phyloP scores from a whole-genome alignment of 2,329 filamentous ascomycete genomes.

The Epichloe festucae region DNA sequence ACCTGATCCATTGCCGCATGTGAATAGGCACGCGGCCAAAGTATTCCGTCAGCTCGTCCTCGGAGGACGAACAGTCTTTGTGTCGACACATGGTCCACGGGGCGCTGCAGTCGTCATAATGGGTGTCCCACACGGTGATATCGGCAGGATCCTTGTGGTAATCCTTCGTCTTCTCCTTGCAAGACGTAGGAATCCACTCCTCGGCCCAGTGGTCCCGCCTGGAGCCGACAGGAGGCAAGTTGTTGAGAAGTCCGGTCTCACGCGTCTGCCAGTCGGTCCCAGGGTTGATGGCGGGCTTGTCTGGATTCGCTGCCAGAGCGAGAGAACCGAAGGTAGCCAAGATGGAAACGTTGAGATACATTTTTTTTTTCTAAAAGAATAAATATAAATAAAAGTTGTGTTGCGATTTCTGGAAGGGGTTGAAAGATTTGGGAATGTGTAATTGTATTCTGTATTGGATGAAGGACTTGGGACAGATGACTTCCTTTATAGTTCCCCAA shows the following conservation, averaged over 20 bases:
- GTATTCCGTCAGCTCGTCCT: conserved; percentile 14
- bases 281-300: background rate
- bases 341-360: no score
- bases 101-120: conserved; percentile 15
- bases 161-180: conserved; percentile 6
- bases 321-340: no score
- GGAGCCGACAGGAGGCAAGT: conserved; percentile 5
- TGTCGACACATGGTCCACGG: conserved; percentile 20
- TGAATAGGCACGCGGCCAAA: conserved; percentile 18
- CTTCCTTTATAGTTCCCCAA: no score
- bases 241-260: conserved; percentile 4
- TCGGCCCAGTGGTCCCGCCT: conserved; percentile 11
- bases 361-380: no score
- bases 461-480: no score
- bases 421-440: no score
- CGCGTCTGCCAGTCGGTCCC: background rate
- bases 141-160: conserved; percentile 11
- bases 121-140: conserved; percentile 14
- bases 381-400: no score
- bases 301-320: background rate
- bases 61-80: conserved; percentile 11
- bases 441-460: no score
- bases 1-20: conserved; percentile 15
- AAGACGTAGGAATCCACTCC: conserved; percentile 11
- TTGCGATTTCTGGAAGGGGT: no score